Base-by-base conservation (phyloP, 352 stramenopile genomes). In the Globisporangium parvum region DNA sequence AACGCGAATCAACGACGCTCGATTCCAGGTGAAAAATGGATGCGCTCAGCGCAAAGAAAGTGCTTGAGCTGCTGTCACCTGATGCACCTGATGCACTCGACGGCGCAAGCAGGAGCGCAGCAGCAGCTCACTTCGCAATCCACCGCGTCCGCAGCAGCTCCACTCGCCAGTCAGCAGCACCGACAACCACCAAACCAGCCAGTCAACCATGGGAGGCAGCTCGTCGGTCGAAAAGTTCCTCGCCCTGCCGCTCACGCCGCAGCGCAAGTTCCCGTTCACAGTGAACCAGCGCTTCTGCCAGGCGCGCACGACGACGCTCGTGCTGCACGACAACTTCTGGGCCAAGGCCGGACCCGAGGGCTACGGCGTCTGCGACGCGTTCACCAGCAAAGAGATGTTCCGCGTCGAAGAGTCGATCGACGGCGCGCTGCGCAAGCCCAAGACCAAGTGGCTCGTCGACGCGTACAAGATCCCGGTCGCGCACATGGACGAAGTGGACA, bases 191-290 rank as follows among this genome's bases (percentile, higher is more conserved):
- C 8, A 3, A 8, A 37, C 31, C 6, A 37, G 10, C 31, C 8
- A 11, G 4, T 37, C 31, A 48, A 28, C 41, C 47, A 26, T 73
- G 24, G 71, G 65, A 40, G 70, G 65, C 53, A 18, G 26, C 10
- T 56, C 56, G 18, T 50, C 56, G n/a, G 35, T 47, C 47, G 73
- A 53, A 69, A 67, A 53, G 9, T 70, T 73, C 47, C 55, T 79
- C 47, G 55, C 57, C 12, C 66, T 60, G 37, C 67, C 67, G 23
- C 60, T 79, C 24, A 44, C 53, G 17, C 52, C 64, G 57, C 70
- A 79, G 53, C 73, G 62, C 65, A 69, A 73, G 48, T 79, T 76
- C 53, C 70, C 70, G 45, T 75, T 72, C 55, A 60, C 67, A 37
- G 64, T 79, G 15, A 75, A 68, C 57, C 67, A 59, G 20, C 70